Percentiles rank a stretch among this genome's conserved stretches.
Evolutionary conservation across 805 yeast genomes (phyloP).

Genomic region (Debaryomyces tyrocola): DNA sequence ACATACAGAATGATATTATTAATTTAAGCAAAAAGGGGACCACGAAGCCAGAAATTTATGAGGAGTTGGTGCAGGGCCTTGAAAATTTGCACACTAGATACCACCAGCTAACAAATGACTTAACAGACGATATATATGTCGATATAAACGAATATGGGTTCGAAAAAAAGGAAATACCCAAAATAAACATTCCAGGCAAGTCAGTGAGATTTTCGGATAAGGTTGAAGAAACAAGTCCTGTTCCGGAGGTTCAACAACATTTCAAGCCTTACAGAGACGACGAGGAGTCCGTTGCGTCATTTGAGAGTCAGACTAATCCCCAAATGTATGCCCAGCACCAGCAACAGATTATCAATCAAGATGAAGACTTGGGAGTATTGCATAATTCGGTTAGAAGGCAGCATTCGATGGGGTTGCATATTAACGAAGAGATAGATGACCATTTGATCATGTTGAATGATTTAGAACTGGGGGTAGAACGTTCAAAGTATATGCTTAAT

Average conservation of each 20-base stretch:
- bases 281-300: conserved; percentile 18
- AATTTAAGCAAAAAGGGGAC: conserved; percentile 2
- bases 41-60: conserved; percentile 3
- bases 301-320: conserved; percentile 32
- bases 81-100: conserved; percentile 15
- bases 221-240: conserved; percentile 19
- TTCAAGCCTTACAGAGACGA: conserved; percentile 40
- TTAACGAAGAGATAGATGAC: conserved; percentile 41
- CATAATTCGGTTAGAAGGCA: conserved; percentile 36
- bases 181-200: conserved; percentile 14
- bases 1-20: conserved; percentile 28
- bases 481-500: conserved; percentile 28
- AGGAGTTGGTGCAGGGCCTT: conserved; percentile 5
- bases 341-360: conserved; percentile 40
- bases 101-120: conserved; percentile 12
- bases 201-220: conserved; percentile 41
- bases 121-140: conserved; percentile 26
- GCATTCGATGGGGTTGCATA: conserved; percentile 39
- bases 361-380: conserved; percentile 31
- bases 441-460: conserved; percentile 42
- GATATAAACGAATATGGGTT: conserved; percentile 32
- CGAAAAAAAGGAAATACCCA: conserved; percentile 7
- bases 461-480: conserved; percentile 42
- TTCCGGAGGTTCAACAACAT: conserved; percentile 26
- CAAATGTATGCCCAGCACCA: conserved; percentile 45